Base-by-base conservation (phyloP, 192 early-diverging fungal species). In the Linnemannia exigua region DNA sequence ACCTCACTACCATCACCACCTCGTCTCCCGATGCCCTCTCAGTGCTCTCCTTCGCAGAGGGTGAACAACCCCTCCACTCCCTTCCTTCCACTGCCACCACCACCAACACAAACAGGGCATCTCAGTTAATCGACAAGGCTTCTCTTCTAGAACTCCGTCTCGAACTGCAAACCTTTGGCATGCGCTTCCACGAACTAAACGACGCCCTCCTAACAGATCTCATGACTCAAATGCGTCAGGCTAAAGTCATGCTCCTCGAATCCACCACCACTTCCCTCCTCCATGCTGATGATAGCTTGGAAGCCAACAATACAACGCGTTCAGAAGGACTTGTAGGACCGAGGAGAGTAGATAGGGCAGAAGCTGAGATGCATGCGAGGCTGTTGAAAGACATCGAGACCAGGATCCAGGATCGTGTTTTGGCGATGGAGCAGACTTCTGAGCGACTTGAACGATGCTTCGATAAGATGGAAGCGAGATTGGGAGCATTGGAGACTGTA, bases 141-240 rank as follows among this genome's bases (percentile, higher is more conserved):
- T 2, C 70, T 12, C 68, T 83, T 25, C 28, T 66, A 22, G 81
- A 83, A 22, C 71, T 83, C 16, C 81, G 81, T 25, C 47, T 35
- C 12, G 81, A 83, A 54, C 66, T 83, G 5, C 81, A 83, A 47
- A 38, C 75, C 1, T 74, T 83, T 5, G 81, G 81, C 0, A 74
- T 78, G 72, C 75, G 72, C 0, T 83, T 74, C 50, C 81, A 83
- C 50, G 81, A 83, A 47, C 70, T 83, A 3, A 83, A 83, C 22
- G 81, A 78, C 8, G 71, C 76, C 25, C 58, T 83, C 9, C 38
- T 83, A 0, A 78, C 70, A 9, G 81, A 83, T 33, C 71, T 83
- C 22, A 83, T 83, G 76, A 35, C 58, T 6, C 81, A 83, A 31
- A 28, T 83, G 37, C 58, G 76, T 0, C 76, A 83, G 2, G 76